A percentile compares a stretch with the other conserved stretches of the same genome.
phyloP scores from a whole-genome alignment of 2,329 filamentous ascomycete genomes.

The Fusarium cyanostomum region DNA sequence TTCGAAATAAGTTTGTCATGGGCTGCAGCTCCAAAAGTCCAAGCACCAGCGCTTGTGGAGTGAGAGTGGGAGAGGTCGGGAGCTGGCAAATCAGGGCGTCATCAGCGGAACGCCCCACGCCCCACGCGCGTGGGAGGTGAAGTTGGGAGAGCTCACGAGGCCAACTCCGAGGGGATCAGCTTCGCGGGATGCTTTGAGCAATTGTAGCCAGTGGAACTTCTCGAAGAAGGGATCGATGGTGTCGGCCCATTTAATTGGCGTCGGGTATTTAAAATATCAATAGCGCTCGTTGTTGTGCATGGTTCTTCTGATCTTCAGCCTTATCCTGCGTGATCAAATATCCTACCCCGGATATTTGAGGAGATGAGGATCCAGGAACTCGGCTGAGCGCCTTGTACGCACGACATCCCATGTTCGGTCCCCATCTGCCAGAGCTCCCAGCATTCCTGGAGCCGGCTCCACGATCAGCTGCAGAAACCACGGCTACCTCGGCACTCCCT shows the following conservation, averaged over 20 bases:
- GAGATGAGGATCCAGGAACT: constrained; percentile 24
- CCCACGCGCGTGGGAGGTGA: constrained; percentile 42
- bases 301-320: constrained; percentile 28
- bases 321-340: constrained; percentile 32
- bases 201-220: neutral
- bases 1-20: constrained; percentile 46
- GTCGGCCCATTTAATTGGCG: constrained; percentile 1
- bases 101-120: constrained; percentile 40
- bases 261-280: constrained; percentile 23
- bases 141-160: constrained; percentile 39
- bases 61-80: constrained; percentile 42
- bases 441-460: neutral
- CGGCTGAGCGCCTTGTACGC: constrained; percentile 7
- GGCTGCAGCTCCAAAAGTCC: constrained; percentile 31
- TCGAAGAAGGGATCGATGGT: neutral
- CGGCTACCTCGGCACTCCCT: constrained; percentile 8
- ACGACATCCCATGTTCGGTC: neutral
- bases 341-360: constrained; percentile 28
- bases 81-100: constrained; percentile 40
- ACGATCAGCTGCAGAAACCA: constrained; percentile 8
- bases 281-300: constrained; percentile 16
- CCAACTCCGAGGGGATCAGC: constrained; percentile 18
- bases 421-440: neutral
- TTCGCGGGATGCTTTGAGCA: constrained; percentile 5
- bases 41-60: constrained; percentile 44